Base-by-base conservation (phyloP, 192 early-diverging fungal species). In the Backusella westeae region DNA sequence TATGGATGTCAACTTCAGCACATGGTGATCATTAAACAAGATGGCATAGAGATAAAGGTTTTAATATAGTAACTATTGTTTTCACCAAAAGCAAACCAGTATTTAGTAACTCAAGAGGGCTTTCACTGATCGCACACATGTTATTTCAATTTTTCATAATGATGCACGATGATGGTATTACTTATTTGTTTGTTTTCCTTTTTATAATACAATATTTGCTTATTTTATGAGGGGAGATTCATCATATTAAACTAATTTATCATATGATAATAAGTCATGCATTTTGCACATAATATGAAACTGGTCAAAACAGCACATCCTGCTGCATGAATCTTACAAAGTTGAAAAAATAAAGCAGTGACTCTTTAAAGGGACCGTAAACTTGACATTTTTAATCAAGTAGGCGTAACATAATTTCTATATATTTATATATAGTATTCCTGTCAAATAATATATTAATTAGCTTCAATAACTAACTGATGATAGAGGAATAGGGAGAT, bases 1-100 rank as follows among this genome's bases (percentile, higher is more conserved):
- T 89, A 32, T 83, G 89, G 26, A 84, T 89, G 9, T 90, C 94
- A 0, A 76, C 93, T 78, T 85, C 94, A 4, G 85, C 84, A 19
- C 87, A 94, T 77, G 90, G 91, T 23, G 34, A 89, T 59, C 67
- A 86, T 35, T 73, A 77, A 69, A 79, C 85, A 10, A 69, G 38
- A 39, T 26, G 26, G n/a, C 12, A 1, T 23, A 14, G 26, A 5
- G 2, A 14, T 26, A 56, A 26, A 23, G 53, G 21, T 23, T 63
- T 63, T 2, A 29, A 26, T 29, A 14, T 26, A 29, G n/a, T 4
- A 29, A 63, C 23, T 8, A 23, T 5, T 19, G 14, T 49, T 49
- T 49, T 19, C 5, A 49, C 19, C 46, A 49, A 5, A 49, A 49
- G n/a, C 4, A 49, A 49, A 49, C 6, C 0, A n/a, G 6, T 6